Base-by-base conservation (phyloP, 371 early-diverging fungal genomes). In the Parasitella parasitica region DNA sequence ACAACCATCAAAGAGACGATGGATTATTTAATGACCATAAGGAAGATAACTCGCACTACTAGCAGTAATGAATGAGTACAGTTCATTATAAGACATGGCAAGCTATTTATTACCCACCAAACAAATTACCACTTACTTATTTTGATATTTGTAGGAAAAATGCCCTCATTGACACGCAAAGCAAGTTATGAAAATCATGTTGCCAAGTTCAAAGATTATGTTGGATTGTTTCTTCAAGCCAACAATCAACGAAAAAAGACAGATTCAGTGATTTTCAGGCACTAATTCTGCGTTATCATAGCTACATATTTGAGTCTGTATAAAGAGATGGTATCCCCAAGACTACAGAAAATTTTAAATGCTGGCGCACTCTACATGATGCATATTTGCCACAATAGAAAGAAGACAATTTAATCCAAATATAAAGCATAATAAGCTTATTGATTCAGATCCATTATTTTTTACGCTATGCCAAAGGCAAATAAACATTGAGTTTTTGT, bases 281-380 rank as follows among this genome's bases (percentile, higher is more conserved):
- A 46, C 46, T 13, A 46, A 22, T 22, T 3, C 6, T 6, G 2
- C 5, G 24, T 11, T 22, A 11, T 3, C 32, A 6, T 26, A 18
- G 8, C 8, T 2, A 9, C 34, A 43, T 49, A 43, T 1, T 26
- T 34, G 83, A 88, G n/a, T 88, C 92, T 88, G 55, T 90, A 59
- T 39, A 97, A 61, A 15, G 95, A 91, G 16, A 94, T 58, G n/a
- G 95, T 57, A 71, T 97, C 96, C 51, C 97, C 96, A 16, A 94
- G 62, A 53, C 94, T 91, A 74, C 95, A 97, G 28, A 94, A 80
- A 50, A 94, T 84, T 34, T 96, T 96, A 80, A 96, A 97, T 6
- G 82, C 84, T 8, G 85, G 67, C 34, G 92, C 65, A 51, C 84
- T 39, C 48, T 59, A 57, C 63, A 39, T 15, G 27, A 12, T n/a